These are phyloP conservation scores for Metschnikowia borealis DNA, from an alignment of 805 yeast species.

Conservation along the genomic window DNA sequence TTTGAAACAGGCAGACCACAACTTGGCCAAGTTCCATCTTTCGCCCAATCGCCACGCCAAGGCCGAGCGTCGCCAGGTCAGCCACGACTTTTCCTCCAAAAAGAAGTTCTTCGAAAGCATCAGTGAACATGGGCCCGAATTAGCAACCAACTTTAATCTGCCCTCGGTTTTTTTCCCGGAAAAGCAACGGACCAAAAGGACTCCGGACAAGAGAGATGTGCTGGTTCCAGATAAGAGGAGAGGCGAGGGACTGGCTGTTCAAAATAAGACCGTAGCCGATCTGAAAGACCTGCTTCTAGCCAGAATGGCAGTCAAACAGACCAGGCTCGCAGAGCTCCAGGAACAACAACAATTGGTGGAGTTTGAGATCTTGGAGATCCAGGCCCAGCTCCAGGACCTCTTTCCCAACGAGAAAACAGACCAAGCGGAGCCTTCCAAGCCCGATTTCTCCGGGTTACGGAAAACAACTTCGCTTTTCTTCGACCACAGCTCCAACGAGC, in stretches of 20 bases:
- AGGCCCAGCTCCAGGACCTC: constrained; percentile 14
- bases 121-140: neutral
- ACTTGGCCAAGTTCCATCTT: constrained; percentile 9
- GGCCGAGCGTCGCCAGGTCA: neutral
- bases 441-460: neutral
- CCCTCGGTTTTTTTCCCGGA: neutral
- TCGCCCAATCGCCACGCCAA: constrained; percentile 3
- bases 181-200: neutral
- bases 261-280: too few relatives aligned
- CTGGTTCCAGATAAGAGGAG: too few relatives aligned
- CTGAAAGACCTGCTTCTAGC: constrained; percentile 11
- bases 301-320: constrained; percentile 47
- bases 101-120: constrained; percentile 2
- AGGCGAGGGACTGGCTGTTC: too few relatives aligned
- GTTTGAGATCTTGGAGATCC: constrained; percentile 32
- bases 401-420: neutral
- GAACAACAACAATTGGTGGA: constrained; percentile 32
- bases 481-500: constrained; percentile 4
- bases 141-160: neutral
- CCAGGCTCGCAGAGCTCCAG: constrained; percentile 48
- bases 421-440: neutral
- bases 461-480: constrained; percentile 11
- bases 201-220: neutral
- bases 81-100: constrained; percentile 1
- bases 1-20: constrained; percentile 1